Evolutionary conservation across 768 basidiomycete species (phyloP), one percentile per base, ranked within the genome.

Genomic region (Amanita polypyramis): DNA sequence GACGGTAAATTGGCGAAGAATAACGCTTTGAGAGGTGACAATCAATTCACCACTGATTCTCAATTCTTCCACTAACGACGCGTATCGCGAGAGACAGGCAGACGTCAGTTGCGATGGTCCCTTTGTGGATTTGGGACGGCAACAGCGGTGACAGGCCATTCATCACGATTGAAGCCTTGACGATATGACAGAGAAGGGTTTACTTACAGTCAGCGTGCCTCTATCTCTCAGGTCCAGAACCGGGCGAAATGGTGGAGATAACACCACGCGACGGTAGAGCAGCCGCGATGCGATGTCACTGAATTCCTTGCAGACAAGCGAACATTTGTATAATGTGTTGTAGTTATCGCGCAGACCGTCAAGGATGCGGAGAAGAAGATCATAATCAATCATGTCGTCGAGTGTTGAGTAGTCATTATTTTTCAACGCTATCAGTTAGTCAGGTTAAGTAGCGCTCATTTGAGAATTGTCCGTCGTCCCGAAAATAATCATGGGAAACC

Each of bases 251-350:
- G 53, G 56, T 20, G 73, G 72, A 3, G 69, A 63, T 35, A 75
- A 55, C n/a, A 70, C 60, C 7, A 78, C 69, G 15, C 59, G 57
- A 12, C 58, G 55, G 51, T 79, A 80, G 0, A 81, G 66, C 15
- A 75, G 44, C 19, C 58, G 62, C 11, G 74, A 68, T 6, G 75
- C 70, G 7, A 64, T 69, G 30, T 55, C 52, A 53, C 69, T 69
- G 57, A 77, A 73, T n/a, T 66, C 63, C 46, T 61, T 62, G 53
- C 69, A 72, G 12, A 76, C 75, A 11, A 76, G 57, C 32, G 73
- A 59, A 54, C 70, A 76, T 7, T 51, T 53, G 47, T 53, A 67
- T 15, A 81, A 63, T 0, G 65, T 50, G 15, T 43, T 40, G 47
- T 61, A 65, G 51, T 76, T 66, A 8, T 49, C 39, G 33, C 40